Evolutionary conservation across 2,329 filamentous ascomycete species (phyloP).

Genomic region (Diaporthe sp.): DNA sequence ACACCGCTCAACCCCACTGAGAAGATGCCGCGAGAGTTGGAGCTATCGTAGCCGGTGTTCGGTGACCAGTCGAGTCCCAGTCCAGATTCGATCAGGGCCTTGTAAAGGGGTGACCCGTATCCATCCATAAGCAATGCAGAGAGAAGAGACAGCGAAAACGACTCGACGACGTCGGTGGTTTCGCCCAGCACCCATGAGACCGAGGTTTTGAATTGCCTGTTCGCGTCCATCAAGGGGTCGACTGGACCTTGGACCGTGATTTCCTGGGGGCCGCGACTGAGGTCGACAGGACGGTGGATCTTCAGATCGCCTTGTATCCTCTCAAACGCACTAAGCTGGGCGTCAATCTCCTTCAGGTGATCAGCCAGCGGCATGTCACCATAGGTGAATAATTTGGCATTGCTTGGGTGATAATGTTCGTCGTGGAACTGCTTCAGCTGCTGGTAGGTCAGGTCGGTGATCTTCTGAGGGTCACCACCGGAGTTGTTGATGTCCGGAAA

Average conservation of each 20-base stretch:
- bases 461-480: slow-evolving; percentile 94
- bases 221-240: slow-evolving; percentile 86
- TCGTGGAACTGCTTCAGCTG: slow-evolving; percentile 90
- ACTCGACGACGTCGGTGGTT: slow-evolving; percentile 85
- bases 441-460: slow-evolving; percentile 93
- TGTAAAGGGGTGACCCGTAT: slow-evolving; percentile 94
- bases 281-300: slow-evolving; percentile 81
- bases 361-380: slow-evolving; percentile 89
- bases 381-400: slow-evolving; percentile 95
- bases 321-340: slow-evolving; percentile 80
- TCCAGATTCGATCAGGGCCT: slow-evolving; percentile 87
- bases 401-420: slow-evolving; percentile 96
- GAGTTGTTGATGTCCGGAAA: slow-evolving; percentile 97
- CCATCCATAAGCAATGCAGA: slow-evolving; percentile 91
- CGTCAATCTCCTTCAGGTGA: slow-evolving; percentile 84
- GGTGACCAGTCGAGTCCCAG: slow-evolving; percentile 95
- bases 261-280: slow-evolving; percentile 75
- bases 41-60: slow-evolving; percentile 91
- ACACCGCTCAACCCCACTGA: slow-evolving; percentile 95
- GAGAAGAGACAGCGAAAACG: slow-evolving; percentile 86
- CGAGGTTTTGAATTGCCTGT: slow-evolving; percentile 94
- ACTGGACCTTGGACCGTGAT: slow-evolving; percentile 84
- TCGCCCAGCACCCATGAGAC: slow-evolving; percentile 93
- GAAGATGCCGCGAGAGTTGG: slow-evolving; percentile 83
- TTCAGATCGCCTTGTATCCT: slow-evolving; percentile 78